Percentiles rank a stretch among this genome's conserved stretches.
Evolutionary conservation across 306 rosid species (phyloP).

Genomic region (Calophaca sinica): DNA sequence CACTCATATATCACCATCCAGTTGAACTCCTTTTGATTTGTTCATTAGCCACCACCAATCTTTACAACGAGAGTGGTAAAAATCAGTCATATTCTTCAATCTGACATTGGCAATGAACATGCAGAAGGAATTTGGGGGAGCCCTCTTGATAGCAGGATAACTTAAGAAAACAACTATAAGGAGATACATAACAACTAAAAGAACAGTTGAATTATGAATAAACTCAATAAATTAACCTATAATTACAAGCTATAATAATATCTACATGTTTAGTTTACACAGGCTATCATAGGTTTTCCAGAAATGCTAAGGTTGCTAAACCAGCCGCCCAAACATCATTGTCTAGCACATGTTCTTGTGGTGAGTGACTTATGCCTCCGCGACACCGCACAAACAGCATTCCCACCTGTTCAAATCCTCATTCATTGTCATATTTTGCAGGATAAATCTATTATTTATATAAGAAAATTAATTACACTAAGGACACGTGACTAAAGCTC

Average conservation of each 20-base stretch:
- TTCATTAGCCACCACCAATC: background rate
- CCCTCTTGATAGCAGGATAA: constrained; percentile 17
- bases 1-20: too few relatives aligned
- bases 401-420: constrained; percentile 67
- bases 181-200: constrained; percentile 32
- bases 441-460: background rate
- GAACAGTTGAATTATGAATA: constrained; percentile 41
- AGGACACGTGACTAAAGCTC: too few relatives aligned
- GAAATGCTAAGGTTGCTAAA: constrained; percentile 71
- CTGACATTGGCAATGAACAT: background rate
- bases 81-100: too few relatives aligned
- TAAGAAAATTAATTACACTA: too few relatives aligned
- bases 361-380: constrained; percentile 95
- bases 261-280: constrained; percentile 35
- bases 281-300: constrained; percentile 57
- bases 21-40: background rate
- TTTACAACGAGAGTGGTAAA: background rate
- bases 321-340: constrained; percentile 88
- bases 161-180: constrained; percentile 29
- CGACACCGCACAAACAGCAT: constrained; percentile 95
- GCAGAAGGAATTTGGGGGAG: constrained; percentile 4
- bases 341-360: constrained; percentile 80
- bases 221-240: constrained; percentile 46
- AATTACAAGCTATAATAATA: constrained; percentile 42
- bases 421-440: constrained; percentile 31